Base-by-base conservation (phyloP, 768 basidiomycete genomes). In the Tulasnella sp. region DNA sequence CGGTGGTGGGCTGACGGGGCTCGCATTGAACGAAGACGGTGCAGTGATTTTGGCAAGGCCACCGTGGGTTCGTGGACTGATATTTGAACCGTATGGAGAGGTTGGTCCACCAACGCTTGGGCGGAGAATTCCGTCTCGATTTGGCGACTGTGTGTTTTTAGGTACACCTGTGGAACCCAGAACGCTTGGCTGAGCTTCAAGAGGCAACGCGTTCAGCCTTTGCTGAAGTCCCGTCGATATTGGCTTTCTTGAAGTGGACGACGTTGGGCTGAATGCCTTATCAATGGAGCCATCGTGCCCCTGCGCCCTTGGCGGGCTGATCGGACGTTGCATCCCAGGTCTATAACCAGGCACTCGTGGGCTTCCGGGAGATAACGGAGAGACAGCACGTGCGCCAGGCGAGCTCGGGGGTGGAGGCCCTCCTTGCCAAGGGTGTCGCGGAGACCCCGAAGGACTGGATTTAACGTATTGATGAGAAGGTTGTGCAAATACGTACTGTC, bases 251-350 rank as follows among this genome's bases (percentile, higher is more conserved):
- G 34, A 15, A 10, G 51, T 7, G 5, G 51, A 27, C 23, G 51
- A 32, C 7, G 24, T 53, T 41, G 51, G 51, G 51, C n/a, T n/a
- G n/a, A n/a, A n/a, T n/a, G n/a, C n/a, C 15, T 38, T 38, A 38
- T 38, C n/a, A n/a, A 24, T 51, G 49, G 49, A 15, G 21, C 19
- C 32, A 41, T 26, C n/a, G 51, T 53, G 11, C 23, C 21, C 23
- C 21, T 11, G 51, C 32, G 34, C 7, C 34, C 15, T 85, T 58
- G 82, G 83, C n/a, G 89, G 89, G 4, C 89, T 91, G 85, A 91
- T 89, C 17, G 89, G 89, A 43, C 89, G 76, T 21, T 86, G 86
- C 89, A 92, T 92, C 10, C 89, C 89, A 23, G 89, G 89, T 59
- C 89, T 82, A 70, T 92, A 92, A 13, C 89, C 89, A 56, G 89